phyloP scores from a whole-genome alignment of 306 rosid species.

The Dalbergia cultrata region DNA sequence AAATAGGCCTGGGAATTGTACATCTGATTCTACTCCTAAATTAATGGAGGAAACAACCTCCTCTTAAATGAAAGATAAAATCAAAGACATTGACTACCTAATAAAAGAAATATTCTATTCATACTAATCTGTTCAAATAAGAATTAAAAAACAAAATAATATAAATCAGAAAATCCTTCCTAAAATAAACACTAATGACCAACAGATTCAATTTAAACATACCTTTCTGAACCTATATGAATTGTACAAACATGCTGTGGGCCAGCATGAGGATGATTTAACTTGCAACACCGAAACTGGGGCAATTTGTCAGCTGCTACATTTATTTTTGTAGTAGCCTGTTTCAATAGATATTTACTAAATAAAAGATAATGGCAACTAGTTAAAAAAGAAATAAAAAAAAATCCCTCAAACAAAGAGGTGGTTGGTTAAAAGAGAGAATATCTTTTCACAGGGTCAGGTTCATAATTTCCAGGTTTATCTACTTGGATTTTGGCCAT shows the following conservation, averaged over 20 bases:
- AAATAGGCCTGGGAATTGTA: too few relatives aligned
- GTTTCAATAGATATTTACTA: conserved; percentile 55
- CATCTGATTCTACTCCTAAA: too few relatives aligned
- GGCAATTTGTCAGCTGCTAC: conserved; percentile 89
- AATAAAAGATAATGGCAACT: conserved; percentile 34
- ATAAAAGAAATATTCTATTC: too few relatives aligned
- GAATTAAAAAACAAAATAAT: too few relatives aligned
- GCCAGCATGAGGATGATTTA: conserved; percentile 65
- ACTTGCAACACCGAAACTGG: conserved; percentile 74
- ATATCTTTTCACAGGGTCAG: not conserved
- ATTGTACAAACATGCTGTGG: conserved; percentile 91
- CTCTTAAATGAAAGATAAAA: too few relatives aligned
- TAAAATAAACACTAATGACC: too few relatives aligned
- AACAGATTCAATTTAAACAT: not conserved
- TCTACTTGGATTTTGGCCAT: not conserved
- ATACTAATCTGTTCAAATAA: too few relatives aligned
- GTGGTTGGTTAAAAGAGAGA: not conserved
- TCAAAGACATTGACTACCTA: too few relatives aligned
- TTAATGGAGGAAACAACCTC: too few relatives aligned
- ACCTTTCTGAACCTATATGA: conserved; percentile 97
- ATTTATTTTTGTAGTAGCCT: conserved; percentile 95
- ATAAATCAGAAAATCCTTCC: too few relatives aligned
- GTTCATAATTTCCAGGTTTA: not conserved
- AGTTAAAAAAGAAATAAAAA: conserved; percentile 6
- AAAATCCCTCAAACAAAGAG: not conserved